Percentiles rank a stretch among this genome's conserved stretches.
Conservation (phyloP, 352 stramenopile species). For the Phytophthora fragariae region DNA sequence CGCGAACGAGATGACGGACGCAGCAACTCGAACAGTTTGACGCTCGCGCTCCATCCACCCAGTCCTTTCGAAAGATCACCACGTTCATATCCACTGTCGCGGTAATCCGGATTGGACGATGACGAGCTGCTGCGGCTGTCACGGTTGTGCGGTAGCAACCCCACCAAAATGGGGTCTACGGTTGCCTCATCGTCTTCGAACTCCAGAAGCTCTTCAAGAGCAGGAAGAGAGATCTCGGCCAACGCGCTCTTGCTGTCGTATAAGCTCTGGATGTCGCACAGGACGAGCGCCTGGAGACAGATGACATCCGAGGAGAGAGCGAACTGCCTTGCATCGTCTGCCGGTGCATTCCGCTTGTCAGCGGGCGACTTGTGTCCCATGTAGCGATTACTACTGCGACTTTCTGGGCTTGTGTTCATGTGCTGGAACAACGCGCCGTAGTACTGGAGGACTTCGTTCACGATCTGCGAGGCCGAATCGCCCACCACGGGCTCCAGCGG, state of each 20-base stretch:
- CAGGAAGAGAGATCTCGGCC: slow-evolving; percentile 66
- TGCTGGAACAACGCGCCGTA: slow-evolving; percentile 73
- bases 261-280: slow-evolving; percentile 85
- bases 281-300: slow-evolving; percentile 70
- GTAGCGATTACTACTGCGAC: slow-evolving; percentile 48
- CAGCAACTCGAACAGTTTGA: slow-evolving; percentile 61
- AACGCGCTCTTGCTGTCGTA: slow-evolving; percentile 83
- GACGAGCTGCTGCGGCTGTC: slow-evolving; percentile 52
- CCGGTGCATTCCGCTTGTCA: slow-evolving; percentile 8
- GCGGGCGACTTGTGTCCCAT: slow-evolving; percentile 31
- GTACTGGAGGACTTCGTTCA: slow-evolving; percentile 82
- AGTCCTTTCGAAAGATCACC: slow-evolving; percentile 52
- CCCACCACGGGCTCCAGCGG: slow-evolving; percentile 59
- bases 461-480: slow-evolving; percentile 66
- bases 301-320: slow-evolving; percentile 59
- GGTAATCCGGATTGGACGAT: slow-evolving; percentile 43
- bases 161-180: slow-evolving; percentile 57
- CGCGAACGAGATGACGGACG: slow-evolving; percentile 51
- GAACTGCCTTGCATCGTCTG: slow-evolving; percentile 38
- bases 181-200: slow-evolving; percentile 80
- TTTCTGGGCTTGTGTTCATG: slow-evolving; percentile 68
- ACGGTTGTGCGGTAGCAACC: slow-evolving; percentile 40
- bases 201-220: slow-evolving; percentile 75
- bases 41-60: slow-evolving; percentile 52
- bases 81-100: slow-evolving; percentile 47